A percentile compares a stretch with the other conserved stretches of the same genome.
phyloP scores from a whole-genome alignment of 176 grass and related monocot species.

The Rhynchospora breviuscula region DNA sequence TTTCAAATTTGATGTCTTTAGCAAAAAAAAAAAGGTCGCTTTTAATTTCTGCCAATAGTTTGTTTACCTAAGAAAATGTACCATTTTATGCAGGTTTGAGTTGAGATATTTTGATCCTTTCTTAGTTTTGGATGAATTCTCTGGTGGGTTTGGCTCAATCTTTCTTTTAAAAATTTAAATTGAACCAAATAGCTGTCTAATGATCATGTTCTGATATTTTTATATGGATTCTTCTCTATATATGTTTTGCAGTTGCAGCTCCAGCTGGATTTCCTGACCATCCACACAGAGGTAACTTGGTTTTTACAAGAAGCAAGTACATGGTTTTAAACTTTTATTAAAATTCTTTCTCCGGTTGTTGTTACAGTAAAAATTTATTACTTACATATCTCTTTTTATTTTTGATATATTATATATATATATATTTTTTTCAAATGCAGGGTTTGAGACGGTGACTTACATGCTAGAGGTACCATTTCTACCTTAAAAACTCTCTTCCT shows the following conservation, averaged over 20 bases:
- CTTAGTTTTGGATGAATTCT: slow-evolving; percentile 90
- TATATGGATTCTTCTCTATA: neutral
- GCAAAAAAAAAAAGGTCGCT: neutral
- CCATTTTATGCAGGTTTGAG: slow-evolving; percentile 60
- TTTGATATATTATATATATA: neutral
- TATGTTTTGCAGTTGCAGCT: slow-evolving; percentile 45
- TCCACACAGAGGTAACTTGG: slow-evolving; percentile 61
- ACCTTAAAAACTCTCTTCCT: neutral
- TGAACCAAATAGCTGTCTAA: neutral
- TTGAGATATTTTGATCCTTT: slow-evolving; percentile 93
- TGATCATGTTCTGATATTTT: neutral
- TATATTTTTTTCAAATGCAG: slow-evolving; percentile 27
- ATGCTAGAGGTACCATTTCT: slow-evolving; percentile 69
- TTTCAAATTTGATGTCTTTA: neutral
- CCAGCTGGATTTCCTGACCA: slow-evolving; percentile 96
- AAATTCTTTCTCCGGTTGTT: neutral
- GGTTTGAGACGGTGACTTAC: slow-evolving; percentile 99
- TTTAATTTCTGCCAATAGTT: neutral
- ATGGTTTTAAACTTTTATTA: neutral
- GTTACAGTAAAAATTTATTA: neutral
- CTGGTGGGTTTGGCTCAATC: slow-evolving; percentile 39
- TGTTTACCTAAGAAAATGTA: neutral
- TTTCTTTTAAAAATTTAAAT: neutral
- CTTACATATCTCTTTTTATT: neutral
- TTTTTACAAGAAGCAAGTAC: slow-evolving; percentile 1